Conservation (phyloP, 2,329 filamentous ascomycete genomes). For the Hymenotorrendiella dingleyae region DNA sequence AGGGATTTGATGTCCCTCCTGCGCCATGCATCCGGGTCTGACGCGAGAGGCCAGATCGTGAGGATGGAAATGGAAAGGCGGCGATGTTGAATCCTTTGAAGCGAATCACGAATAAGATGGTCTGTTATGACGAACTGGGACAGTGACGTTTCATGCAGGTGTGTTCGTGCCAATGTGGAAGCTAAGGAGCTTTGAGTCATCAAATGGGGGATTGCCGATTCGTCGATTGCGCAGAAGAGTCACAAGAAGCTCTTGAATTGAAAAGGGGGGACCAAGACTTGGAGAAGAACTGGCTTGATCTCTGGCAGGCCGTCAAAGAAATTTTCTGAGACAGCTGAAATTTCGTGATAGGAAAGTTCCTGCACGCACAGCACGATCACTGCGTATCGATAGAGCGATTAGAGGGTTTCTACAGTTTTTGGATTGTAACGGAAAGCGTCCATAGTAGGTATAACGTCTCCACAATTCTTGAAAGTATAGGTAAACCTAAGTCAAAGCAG, state of each 20-base stretch:
- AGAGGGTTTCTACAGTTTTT: no score
- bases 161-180: not conserved
- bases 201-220: constrained; percentile 4
- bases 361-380: not conserved
- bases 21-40: constrained; percentile 1
- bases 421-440: no score
- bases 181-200: not conserved
- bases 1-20: constrained; percentile 6
- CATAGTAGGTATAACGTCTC: no score
- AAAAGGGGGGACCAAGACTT: not conserved
- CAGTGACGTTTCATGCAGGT: constrained; percentile 4
- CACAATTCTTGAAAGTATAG: no score
- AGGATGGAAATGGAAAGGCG: not conserved
- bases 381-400: not conserved
- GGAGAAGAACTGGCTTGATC: not conserved
- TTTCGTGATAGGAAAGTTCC: constrained; percentile 1
- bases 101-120: not conserved
- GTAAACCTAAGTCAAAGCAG: no score
- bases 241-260: constrained; percentile 1
- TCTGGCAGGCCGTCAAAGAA: not conserved
- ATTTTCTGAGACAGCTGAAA: constrained; percentile 2
- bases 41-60: constrained; percentile 3
- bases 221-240: constrained; percentile 4
- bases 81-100: not conserved
- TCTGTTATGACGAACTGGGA: constrained; percentile 1